phyloP scores from a whole-genome alignment of 441 rosid species.

The Dalechampia spathulata region DNA sequence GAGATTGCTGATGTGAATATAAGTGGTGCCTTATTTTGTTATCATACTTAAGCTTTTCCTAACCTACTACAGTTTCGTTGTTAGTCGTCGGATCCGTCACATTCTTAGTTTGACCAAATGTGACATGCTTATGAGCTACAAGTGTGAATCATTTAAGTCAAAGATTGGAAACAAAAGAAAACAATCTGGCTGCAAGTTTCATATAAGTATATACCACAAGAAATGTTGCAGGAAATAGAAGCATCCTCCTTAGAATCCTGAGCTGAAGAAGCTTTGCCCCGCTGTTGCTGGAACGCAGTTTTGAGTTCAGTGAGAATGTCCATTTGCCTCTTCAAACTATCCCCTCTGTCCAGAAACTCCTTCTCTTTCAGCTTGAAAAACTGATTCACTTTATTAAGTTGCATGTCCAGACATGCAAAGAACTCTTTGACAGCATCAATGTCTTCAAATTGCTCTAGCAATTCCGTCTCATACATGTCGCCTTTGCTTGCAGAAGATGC shows the following conservation, averaged over 20 bases:
- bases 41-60: background rate
- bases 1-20: too few species aligned
- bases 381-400: conserved; percentile 90
- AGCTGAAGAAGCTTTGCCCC: conserved; percentile 32
- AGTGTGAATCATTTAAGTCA: too few species aligned
- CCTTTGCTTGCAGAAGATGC: conserved; percentile 61
- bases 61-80: background rate
- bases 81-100: too few species aligned
- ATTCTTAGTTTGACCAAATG: too few species aligned
- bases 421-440: conserved; percentile 69
- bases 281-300: conserved; percentile 42
- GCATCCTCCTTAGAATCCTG: conserved; percentile 61
- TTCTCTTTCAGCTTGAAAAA: conserved; percentile 76
- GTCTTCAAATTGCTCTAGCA: conserved; percentile 73
- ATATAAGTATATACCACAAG: conserved; percentile 74
- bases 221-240: conserved; percentile 67
- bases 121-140: too few species aligned
- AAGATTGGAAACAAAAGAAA: too few species aligned
- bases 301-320: conserved; percentile 73
- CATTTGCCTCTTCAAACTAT: conserved; percentile 72
- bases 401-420: conserved; percentile 67
- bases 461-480: conserved; percentile 80
- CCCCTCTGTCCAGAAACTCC: conserved; percentile 92
- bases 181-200: too few species aligned
- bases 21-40: background rate